These are phyloP conservation scores for Phylloporus arenicola DNA, from an alignment of 768 basidiomycete genomes.

Conservation along the genomic window DNA sequence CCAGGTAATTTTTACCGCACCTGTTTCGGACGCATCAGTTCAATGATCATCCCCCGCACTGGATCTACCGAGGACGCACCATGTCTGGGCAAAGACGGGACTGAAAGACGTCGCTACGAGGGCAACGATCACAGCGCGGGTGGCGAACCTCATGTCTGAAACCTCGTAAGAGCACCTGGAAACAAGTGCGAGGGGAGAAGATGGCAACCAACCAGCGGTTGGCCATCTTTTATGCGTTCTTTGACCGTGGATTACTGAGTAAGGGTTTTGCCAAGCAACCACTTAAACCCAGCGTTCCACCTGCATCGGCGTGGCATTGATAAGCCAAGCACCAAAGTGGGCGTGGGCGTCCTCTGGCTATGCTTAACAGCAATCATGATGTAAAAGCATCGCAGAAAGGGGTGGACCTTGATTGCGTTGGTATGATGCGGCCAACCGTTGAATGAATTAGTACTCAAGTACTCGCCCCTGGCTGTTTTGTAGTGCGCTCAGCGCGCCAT, in stretches of 20 bases:
- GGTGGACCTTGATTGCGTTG: neutral
- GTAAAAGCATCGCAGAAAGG: neutral
- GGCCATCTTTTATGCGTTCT: conserved; percentile 7
- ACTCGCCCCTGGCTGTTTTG: neutral
- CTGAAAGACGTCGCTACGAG: conserved; percentile 10
- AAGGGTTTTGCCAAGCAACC: neutral
- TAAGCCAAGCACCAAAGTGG: neutral
- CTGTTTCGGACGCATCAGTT: conserved; percentile 20
- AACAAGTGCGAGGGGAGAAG: no score
- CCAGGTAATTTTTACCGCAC: conserved; percentile 49
- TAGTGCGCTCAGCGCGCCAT: neutral
- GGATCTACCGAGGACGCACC: conserved; percentile 5
- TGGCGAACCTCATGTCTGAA: conserved; percentile 15
- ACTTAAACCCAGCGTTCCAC: neutral
- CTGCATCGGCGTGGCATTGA: neutral
- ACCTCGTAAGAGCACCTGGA: neutral
- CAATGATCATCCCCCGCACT: no score
- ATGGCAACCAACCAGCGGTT: neutral
- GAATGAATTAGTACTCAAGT: neutral
- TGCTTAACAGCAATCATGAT: neutral
- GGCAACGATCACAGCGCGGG: neutral
- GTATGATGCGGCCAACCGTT: neutral
- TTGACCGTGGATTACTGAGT: neutral
- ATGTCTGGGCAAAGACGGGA: conserved; percentile 23
- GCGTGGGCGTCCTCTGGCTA: neutral